Base-by-base conservation (phyloP, 768 basidiomycete genomes). In the Hygrophorus russula region DNA sequence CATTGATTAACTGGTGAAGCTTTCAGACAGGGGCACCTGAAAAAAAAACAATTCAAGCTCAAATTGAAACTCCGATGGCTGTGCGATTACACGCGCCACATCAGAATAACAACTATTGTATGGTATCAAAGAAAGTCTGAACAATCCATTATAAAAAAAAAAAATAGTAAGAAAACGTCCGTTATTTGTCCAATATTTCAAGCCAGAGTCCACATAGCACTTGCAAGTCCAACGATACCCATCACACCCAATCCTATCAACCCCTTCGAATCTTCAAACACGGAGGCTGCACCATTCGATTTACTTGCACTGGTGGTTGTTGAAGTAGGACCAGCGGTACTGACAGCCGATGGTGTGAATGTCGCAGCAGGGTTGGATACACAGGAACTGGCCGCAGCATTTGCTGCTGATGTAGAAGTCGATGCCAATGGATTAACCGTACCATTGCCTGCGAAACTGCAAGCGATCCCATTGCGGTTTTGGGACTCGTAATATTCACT, bases 381-480 rank as follows among this genome's bases (percentile, higher is more conserved):
- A 55, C 86, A 90, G 11, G 82, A 80, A 42, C 65, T 72, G 17
- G 73, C 80, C 32, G 73, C 81, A 30, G 76, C 61, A 45, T 65
- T 65, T 33, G 76, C 74, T 20, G 69, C 68, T 8, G 69, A 62
- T 12, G 62, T 63, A 37, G 59, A 55, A 5, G 80, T 56, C 24
- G 81, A 70, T 12, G 76, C 74, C 2, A 55, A 56, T 12, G 65
- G 9, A 53, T 86, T 85, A 49, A 88, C 67, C 12, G 86, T 88
- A 4, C 80, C 91, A 56, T 96, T 96, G 6, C 91, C 89, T 41
- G 61, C 60, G 57, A 96, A 94, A 65, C 72, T 75, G 63, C 91
- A 94, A 6, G 85, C 69, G 41, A 72, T 65, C 13, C 64, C 55
- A 42, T 78, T 63, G 48, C 73, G 71, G 58, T 72, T 73, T 44